A percentile compares a stretch with the other conserved stretches of the same genome.
phyloP scores from a whole-genome alignment of 202 grass and related monocot species.

The Panicum hallii region DNA sequence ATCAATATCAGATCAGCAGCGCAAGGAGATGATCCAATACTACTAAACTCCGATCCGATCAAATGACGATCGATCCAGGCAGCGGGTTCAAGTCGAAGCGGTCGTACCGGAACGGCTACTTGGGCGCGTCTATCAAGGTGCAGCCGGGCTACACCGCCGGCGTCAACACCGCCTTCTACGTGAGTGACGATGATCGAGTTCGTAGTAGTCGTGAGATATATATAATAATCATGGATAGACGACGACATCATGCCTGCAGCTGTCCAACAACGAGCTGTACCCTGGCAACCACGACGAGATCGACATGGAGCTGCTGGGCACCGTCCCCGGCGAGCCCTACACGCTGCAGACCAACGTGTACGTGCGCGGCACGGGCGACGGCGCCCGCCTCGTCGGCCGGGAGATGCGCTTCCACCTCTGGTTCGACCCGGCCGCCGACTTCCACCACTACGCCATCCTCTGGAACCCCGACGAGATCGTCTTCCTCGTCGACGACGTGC shows the following conservation, averaged over 20 bases:
- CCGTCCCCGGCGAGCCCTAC: constrained; percentile 78
- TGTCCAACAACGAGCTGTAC: constrained; percentile 72
- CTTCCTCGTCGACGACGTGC: constrained; percentile 87
- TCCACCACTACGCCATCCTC: constrained; percentile 84
- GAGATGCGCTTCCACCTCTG: constrained; percentile 91
- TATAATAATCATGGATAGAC: no score
- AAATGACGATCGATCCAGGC: no score
- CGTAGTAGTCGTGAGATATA: no score
- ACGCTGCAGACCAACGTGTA: constrained; percentile 95
- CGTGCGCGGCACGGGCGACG: constrained; percentile 78
- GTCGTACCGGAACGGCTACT: no score
- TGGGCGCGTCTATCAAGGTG: constrained; percentile 69
- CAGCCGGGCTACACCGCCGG: constrained; percentile 92
- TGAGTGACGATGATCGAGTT: constrained; percentile 14
- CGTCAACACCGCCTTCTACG: constrained; percentile 87
- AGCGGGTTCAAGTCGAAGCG: no score
- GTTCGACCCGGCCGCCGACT: constrained; percentile 79
- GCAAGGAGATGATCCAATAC: no score
- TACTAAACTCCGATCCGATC: no score
- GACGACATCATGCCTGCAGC: constrained; percentile 26
- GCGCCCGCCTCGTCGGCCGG: constrained; percentile 53
- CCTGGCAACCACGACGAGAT: constrained; percentile 82
- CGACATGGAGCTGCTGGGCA: constrained; percentile 86
- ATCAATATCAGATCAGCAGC: no score
- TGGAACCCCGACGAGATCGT: constrained; percentile 91